phyloP scores from a whole-genome alignment of 371 early-diverging fungal species.

The Mortierella sp. region DNA sequence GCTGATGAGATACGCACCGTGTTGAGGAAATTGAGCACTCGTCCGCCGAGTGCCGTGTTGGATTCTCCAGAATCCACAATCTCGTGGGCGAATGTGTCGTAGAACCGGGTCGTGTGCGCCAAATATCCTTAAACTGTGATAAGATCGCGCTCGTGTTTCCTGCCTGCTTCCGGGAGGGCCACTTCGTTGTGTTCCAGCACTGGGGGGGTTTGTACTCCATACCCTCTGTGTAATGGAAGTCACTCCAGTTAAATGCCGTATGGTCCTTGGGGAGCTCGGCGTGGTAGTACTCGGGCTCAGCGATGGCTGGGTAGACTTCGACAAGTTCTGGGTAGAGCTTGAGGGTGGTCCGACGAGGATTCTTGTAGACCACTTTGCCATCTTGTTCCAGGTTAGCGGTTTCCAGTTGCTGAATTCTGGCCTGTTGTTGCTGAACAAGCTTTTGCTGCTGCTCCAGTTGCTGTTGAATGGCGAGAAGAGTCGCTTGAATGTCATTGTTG shows the following conservation, averaged over 20 bases:
- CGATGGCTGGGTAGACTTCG: conserved; percentile 4
- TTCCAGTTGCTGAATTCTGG: not conserved
- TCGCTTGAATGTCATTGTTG: not conserved
- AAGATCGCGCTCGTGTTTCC: too few relatives aligned
- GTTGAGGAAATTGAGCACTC: too few relatives aligned
- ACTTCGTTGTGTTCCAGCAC: too few relatives aligned
- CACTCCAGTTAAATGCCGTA: not conserved
- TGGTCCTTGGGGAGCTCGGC: not conserved
- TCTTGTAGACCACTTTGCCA: not conserved
- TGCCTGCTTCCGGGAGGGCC: too few relatives aligned
- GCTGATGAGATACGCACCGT: too few relatives aligned
- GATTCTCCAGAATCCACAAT: not conserved
- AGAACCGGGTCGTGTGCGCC: too few relatives aligned
- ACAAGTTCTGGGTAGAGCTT: not conserved
- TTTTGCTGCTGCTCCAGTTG: not conserved
- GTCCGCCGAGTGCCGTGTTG: too few relatives aligned
- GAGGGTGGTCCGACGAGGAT: not conserved
- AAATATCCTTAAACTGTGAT: too few relatives aligned
- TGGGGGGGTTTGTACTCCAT: not conserved
- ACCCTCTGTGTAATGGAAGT: conserved; percentile 6
- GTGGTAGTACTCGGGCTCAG: not conserved
- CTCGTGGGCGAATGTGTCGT: too few relatives aligned
- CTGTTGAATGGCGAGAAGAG: not conserved
- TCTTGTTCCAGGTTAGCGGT: not conserved
- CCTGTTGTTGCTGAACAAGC: not conserved